Evolutionary conservation across 176 grass and related monocot species (phyloP).

Genomic region (Carex scoparia): DNA sequence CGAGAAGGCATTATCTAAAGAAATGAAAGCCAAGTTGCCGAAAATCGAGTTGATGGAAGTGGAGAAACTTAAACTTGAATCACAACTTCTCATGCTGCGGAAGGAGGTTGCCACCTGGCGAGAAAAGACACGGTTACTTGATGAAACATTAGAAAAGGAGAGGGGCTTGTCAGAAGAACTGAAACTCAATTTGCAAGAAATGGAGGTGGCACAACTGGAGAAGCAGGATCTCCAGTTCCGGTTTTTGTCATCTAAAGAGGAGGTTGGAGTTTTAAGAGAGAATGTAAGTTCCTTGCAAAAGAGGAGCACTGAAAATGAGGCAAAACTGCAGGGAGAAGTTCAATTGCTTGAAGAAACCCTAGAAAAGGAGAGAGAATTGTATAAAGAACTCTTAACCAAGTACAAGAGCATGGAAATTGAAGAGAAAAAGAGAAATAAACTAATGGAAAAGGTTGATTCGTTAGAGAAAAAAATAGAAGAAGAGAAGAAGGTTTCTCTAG

Average conservation of each 20-base stretch:
- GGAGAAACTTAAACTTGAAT: slow-evolving; percentile 47
- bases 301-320: slow-evolving; percentile 24
- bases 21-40: slow-evolving; percentile 44
- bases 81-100: slow-evolving; percentile 44
- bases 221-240: slow-evolving; percentile 33
- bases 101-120: slow-evolving; percentile 41
- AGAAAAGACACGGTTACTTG: slow-evolving; percentile 36
- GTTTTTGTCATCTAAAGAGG: slow-evolving; percentile 34
- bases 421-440: slow-evolving; percentile 19
- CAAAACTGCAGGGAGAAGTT: slow-evolving; percentile 34
- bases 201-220: slow-evolving; percentile 30
- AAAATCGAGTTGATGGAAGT: slow-evolving; percentile 39
- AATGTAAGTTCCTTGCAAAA: slow-evolving; percentile 22
- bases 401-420: slow-evolving; percentile 29
- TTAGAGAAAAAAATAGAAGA: slow-evolving; percentile 57
- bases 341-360: slow-evolving; percentile 30
- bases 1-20: slow-evolving; percentile 46
- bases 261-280: slow-evolving; percentile 24
- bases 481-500: slow-evolving; percentile 50
- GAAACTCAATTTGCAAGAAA: slow-evolving; percentile 28
- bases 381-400: slow-evolving; percentile 20
- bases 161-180: slow-evolving; percentile 35
- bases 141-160: slow-evolving; percentile 48
- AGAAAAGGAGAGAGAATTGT: slow-evolving; percentile 25
- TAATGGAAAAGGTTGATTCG: slow-evolving; percentile 36